These are phyloP conservation scores for Penicillium steckii DNA, from an alignment of 495 filamentous ascomycete species.

Conservation along the genomic window DNA sequence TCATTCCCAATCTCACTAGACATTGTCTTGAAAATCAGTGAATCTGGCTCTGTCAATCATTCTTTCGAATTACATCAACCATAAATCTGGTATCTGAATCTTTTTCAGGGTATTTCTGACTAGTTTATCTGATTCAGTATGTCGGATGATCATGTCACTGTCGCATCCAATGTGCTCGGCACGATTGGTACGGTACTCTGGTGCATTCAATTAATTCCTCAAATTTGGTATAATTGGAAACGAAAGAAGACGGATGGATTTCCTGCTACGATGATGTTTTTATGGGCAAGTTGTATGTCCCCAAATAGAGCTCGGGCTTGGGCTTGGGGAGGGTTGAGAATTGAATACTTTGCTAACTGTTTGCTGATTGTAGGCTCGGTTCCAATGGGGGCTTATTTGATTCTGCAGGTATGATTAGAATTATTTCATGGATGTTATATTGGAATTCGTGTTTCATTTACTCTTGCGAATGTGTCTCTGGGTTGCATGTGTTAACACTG, in stretches of 20 bases:
- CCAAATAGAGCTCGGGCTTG: no score
- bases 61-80: no score
- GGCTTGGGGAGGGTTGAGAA: not conserved
- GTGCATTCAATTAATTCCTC: conserved; percentile 54
- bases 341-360: not conserved
- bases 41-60: no score
- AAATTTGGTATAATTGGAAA: conserved; percentile 72
- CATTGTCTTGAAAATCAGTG: no score
- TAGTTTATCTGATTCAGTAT: conserved; percentile 15
- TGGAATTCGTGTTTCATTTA: no score
- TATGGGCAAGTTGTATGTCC: conserved; percentile 65
- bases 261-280: conserved; percentile 69
- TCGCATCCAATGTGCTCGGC: conserved; percentile 52
- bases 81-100: no score
- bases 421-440: no score
- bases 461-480: no score
- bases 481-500: no score
- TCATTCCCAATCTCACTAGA: no score
- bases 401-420: conserved; percentile 41
- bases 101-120: no score
- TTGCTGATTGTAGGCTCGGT: conserved; percentile 35
- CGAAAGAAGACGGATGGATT: conserved; percentile 71
- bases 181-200: conserved; percentile 56
- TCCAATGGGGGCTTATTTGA: conserved; percentile 54
- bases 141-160: conserved; percentile 37